phyloP scores from a whole-genome alignment of 371 early-diverging fungal species.

The Mortierella polycephala region DNA sequence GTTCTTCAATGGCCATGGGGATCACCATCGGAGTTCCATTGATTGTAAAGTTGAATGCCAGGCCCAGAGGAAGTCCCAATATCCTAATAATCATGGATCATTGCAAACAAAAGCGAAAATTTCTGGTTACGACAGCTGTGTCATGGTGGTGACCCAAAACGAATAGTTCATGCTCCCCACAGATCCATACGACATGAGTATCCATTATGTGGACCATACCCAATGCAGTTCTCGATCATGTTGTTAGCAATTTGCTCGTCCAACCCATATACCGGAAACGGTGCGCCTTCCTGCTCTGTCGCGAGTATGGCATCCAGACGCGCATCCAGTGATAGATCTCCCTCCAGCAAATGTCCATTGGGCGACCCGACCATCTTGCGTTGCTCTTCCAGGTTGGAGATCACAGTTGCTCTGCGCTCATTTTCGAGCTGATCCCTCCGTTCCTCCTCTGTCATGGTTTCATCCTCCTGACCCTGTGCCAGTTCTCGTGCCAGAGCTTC shows the following conservation, averaged over 20 bases:
- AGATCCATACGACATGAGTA: background rate
- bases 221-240: constrained; percentile 75
- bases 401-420: constrained; percentile 35
- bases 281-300: constrained; percentile 29
- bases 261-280: constrained; percentile 66
- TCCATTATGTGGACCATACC: constrained; percentile 44
- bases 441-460: constrained; percentile 32
- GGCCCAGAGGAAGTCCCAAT: constrained; percentile 72
- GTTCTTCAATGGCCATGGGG: constrained; percentile 83
- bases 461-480: constrained; percentile 27
- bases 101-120: background rate
- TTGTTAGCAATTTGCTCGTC: constrained; percentile 71
- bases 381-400: constrained; percentile 42
- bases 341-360: constrained; percentile 33
- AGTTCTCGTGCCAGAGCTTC: constrained; percentile 19
- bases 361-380: constrained; percentile 43
- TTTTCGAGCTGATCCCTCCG: constrained; percentile 41
- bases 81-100: constrained; percentile 51
- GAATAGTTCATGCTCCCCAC: background rate
- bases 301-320: constrained; percentile 39
- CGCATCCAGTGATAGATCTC: constrained; percentile 48
- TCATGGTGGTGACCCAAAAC: background rate
- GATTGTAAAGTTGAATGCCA: constrained; percentile 74
- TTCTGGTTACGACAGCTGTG: background rate
- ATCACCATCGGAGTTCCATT: constrained; percentile 64